Evolutionary conservation across 805 yeast genomes (phyloP).

Genomic region (Debaryomyces tyrocola): DNA sequence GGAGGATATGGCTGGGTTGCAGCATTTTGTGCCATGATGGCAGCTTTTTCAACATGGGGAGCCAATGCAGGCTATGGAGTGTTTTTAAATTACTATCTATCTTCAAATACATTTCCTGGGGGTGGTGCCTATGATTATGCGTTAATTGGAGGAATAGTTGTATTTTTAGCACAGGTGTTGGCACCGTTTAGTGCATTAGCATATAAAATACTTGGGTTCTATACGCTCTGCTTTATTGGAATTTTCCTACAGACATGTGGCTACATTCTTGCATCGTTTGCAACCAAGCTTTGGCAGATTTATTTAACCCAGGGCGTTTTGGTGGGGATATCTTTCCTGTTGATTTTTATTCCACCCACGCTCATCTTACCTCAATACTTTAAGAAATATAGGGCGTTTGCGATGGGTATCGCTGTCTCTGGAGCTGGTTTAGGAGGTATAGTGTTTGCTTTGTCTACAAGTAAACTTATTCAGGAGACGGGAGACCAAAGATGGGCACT

Average conservation of each 20-base stretch:
- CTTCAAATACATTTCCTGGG: slow-evolving; percentile 34
- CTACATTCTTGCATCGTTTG: slow-evolving; percentile 51
- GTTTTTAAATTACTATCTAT: slow-evolving; percentile 51
- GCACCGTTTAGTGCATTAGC: slow-evolving; percentile 54
- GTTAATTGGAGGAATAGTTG: slow-evolving; percentile 49
- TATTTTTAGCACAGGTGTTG: slow-evolving; percentile 55
- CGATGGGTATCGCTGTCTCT: slow-evolving; percentile 46
- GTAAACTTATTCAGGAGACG: slow-evolving; percentile 36
- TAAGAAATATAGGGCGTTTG: slow-evolving; percentile 42
- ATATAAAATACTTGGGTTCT: slow-evolving; percentile 51
- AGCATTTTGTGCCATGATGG: slow-evolving; percentile 48
- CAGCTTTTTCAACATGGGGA: slow-evolving; percentile 54
- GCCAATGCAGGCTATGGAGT: slow-evolving; percentile 60
- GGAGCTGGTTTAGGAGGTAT: slow-evolving; percentile 59
- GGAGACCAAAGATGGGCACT: slow-evolving; percentile 48
- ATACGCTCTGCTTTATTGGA: slow-evolving; percentile 47
- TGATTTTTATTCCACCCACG: slow-evolving; percentile 45
- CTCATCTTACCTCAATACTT: slow-evolving; percentile 52
- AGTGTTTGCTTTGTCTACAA: slow-evolving; percentile 43
- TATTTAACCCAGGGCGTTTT: slow-evolving; percentile 53
- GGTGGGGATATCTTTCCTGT: slow-evolving; percentile 48
- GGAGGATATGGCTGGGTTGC: slow-evolving; percentile 52
- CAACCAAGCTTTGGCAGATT: slow-evolving; percentile 51
- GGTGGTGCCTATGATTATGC: slow-evolving; percentile 49
- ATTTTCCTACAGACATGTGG: slow-evolving; percentile 44